Base-by-base conservation (phyloP, 2,329 filamentous ascomycete species). In the Beauveria pseudobassiana region DNA sequence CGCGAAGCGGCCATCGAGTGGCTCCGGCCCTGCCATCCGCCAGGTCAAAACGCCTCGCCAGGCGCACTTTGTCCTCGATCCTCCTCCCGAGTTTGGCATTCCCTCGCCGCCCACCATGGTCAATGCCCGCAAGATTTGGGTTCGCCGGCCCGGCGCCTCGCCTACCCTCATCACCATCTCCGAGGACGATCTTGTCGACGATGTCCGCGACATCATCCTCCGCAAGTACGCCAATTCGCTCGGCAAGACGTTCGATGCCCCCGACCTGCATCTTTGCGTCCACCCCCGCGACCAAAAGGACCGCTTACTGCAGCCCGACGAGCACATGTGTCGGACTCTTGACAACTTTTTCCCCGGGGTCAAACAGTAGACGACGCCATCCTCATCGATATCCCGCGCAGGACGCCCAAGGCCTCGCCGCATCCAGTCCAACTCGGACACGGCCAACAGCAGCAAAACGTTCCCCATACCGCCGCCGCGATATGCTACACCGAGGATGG, bases 171-270 rank as follows among this genome's bases (percentile, higher is more conserved):
- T 99, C 61, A 86, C 88, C 64, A 89, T 96, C 69, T 82, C 86
- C 67, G 90, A 96, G 69, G 91, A 96, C 69, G 92, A 96, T 71
- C 78, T 98, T 68, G 93, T 98, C 62, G 95, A 99, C 74, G 93
- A 97, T 75, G 88, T 96, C 64, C 89, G 93, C 68, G 95, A 97
- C 68, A 86, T 91, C 80, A 95, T 98, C 62, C 78, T 98, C 68
- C 87, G 86, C 70, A 98, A 98, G 78, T 99, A 98, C 74, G 86
- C 87, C 68, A 98, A 99, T 75, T 96, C 92, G 16, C 81, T 99
- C 28, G 93, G 93, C 56, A 87, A 87, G 68, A 89, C 84, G 58
- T 97, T 93, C 74, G 95, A 99, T 76, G 83, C 95, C 12, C 95
- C 95, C 14, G 95, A 99, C 73, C 83, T 99, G 62, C 87, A 84